These are phyloP conservation scores for Pythium dissimile DNA, from an alignment of 352 stramenopile species.

Conservation along the genomic window DNA sequence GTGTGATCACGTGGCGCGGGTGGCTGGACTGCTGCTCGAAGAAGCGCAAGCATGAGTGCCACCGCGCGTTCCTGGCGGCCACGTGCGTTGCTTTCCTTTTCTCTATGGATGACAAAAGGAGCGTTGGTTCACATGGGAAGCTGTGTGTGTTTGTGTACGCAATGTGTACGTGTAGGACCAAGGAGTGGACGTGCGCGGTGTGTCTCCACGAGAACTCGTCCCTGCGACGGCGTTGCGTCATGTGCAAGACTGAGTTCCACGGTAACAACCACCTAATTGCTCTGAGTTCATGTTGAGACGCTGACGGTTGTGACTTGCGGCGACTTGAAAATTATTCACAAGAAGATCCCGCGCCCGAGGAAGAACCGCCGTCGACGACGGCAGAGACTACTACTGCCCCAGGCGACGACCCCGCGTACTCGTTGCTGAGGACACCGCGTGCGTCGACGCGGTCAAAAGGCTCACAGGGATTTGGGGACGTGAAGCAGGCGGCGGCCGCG, in stretches of 20 bases:
- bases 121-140: not conserved
- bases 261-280: too few species aligned
- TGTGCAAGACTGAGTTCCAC: constrained; percentile 10
- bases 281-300: too few species aligned
- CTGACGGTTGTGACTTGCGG: too few species aligned
- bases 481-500: too few species aligned
- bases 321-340: too few species aligned
- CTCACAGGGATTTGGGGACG: not conserved
- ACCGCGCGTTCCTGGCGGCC: constrained; percentile 6
- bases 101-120: not conserved
- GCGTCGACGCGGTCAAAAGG: not conserved
- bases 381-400: too few species aligned
- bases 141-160: not conserved
- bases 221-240: constrained; percentile 6
- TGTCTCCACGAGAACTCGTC: constrained; percentile 19
- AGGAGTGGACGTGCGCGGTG: constrained; percentile 8
- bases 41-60: not conserved
- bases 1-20: constrained; percentile 15
- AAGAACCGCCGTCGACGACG: not conserved
- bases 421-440: constrained; percentile 1
- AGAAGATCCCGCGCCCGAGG: too few species aligned
- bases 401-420: not conserved
- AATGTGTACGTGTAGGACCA: constrained; percentile 2
- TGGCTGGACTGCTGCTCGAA: constrained; percentile 19
- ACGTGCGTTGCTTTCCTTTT: not conserved